Conservation (phyloP, 2,329 filamentous ascomycete genomes). For the Talaromyces sp. region DNA sequence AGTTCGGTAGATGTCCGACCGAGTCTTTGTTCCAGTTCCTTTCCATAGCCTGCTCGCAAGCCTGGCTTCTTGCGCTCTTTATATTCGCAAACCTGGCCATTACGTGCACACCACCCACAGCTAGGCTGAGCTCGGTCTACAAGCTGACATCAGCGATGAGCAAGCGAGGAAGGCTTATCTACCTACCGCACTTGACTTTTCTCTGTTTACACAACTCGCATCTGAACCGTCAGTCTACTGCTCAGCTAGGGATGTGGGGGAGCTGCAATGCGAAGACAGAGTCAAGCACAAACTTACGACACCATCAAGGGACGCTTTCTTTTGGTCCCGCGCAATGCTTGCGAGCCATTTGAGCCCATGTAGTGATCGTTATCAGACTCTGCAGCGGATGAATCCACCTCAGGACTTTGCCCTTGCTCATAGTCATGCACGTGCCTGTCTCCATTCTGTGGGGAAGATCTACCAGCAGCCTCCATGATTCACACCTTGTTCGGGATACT, state of each 20-base stretch:
- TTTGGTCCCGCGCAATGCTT: constrained; percentile 29
- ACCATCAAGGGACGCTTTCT: constrained; percentile 38
- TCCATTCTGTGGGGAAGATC: constrained; percentile 23
- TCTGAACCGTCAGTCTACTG: constrained; percentile 28
- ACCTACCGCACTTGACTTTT: constrained; percentile 46
- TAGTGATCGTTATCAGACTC: constrained; percentile 34
- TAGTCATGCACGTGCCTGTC: constrained; percentile 23
- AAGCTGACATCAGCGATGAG: neutral
- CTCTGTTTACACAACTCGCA: constrained; percentile 46
- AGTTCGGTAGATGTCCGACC: constrained; percentile 25
- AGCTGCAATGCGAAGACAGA: neutral
- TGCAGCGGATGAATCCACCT: constrained; percentile 33
- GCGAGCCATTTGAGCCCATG: constrained; percentile 27
- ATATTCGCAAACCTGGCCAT: constrained; percentile 65
- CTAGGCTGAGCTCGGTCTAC: constrained; percentile 55
- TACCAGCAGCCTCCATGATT: constrained; percentile 25
- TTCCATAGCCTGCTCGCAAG: constrained; percentile 63
- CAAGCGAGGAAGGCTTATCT: neutral
- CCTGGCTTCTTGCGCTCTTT: constrained; percentile 69
- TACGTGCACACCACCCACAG: constrained; percentile 70
- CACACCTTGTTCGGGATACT: neutral
- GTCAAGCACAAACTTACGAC: constrained; percentile 30
- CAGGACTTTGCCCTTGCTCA: constrained; percentile 31
- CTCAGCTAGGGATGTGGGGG: neutral
- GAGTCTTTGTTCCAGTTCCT: constrained; percentile 68